Base-by-base conservation (phyloP, 1,284 basidiomycete species). In the Austroboletus rostrupii region DNA sequence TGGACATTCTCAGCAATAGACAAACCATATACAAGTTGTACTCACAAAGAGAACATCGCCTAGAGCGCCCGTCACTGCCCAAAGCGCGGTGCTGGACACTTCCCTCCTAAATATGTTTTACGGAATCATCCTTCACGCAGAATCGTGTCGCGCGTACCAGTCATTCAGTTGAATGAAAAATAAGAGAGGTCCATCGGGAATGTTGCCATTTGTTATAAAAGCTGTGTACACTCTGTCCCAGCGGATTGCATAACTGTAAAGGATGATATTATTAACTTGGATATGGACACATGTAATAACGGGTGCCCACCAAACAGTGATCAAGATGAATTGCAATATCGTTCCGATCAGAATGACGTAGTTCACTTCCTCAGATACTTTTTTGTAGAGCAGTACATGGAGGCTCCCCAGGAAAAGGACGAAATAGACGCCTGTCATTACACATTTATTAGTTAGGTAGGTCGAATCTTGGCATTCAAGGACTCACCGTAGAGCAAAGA, bases 1-100 rank as follows among this genome's bases (percentile, higher is more conserved):
- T 52, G n/a, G 20, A 31, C 19, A 28, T 39, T 29, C 31, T 44
- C 7, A 51, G 26, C n/a, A 14, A 31, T 23, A 28, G 6, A 29
- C n/a, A 31, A 26, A 31, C 26, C 6, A 2, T 12, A 8, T 9
- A 21, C 19, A 19, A 29, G 17, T 4, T 16, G 36, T 4, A 12
- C 48, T 51, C 32, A 52, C 49, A 53, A 53, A 53, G 50, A 53
- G 32, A 9, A 53, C 20, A 39, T 53, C 52, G 17, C 52, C 52
- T 2, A 53, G 31, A 11, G 31, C 43, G 37, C 44, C 23, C 5
- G 44, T 53, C 40, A 53, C 40, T 4, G 50, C 52, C 50, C 50
- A 53, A 21, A 53, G 40, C 3, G 50, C 44, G 7, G 52, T 43
- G 16, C 44, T 53, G 23, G 52, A 39, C 8, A 53, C 7, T 32